Evolutionary conservation across 2,329 filamentous ascomycete genomes (phyloP).

Genomic region (Talaromyces atroroseus): DNA sequence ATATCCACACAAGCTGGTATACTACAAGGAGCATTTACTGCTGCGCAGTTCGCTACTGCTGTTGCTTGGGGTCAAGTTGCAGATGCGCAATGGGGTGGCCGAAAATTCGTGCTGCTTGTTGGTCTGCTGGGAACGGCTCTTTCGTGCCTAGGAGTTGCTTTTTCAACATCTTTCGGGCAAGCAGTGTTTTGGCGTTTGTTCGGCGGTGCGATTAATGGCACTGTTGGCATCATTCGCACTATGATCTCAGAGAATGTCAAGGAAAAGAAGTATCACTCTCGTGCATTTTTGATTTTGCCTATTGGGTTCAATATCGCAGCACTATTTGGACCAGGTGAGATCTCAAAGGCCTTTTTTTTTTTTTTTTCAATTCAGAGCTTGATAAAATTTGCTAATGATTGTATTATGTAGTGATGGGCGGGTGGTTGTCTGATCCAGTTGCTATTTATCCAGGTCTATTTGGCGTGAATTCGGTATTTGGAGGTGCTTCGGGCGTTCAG

Average conservation of each 20-base stretch:
- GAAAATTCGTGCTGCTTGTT: conserved; percentile 72
- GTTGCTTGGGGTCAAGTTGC: conserved; percentile 72
- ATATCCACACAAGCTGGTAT: conserved; percentile 72
- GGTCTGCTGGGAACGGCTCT: conserved; percentile 65
- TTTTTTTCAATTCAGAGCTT: too few species aligned
- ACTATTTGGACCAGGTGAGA: conserved; percentile 44
- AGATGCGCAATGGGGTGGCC: conserved; percentile 58
- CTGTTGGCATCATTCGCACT: conserved; percentile 53
- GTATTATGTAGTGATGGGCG: conserved; percentile 49
- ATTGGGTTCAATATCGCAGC: conserved; percentile 64
- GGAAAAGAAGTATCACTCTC: conserved; percentile 58
- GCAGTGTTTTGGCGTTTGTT: conserved; percentile 63
- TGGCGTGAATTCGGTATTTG: conserved; percentile 53
- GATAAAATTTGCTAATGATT: background rate
- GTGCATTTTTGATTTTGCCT: conserved; percentile 55
- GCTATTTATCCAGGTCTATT: conserved; percentile 60
- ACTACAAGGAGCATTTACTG: conserved; percentile 70
- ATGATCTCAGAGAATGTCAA: conserved; percentile 67
- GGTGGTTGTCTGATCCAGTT: conserved; percentile 62
- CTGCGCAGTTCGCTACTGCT: conserved; percentile 73
- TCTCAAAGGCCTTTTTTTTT: background rate
- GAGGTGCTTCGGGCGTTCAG: conserved; percentile 50
- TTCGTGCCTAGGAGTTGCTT: conserved; percentile 63
- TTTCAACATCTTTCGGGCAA: conserved; percentile 57
- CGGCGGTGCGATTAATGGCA: conserved; percentile 65